phyloP scores from a whole-genome alignment of 331 rosid species.

The Saraca asoca region DNA sequence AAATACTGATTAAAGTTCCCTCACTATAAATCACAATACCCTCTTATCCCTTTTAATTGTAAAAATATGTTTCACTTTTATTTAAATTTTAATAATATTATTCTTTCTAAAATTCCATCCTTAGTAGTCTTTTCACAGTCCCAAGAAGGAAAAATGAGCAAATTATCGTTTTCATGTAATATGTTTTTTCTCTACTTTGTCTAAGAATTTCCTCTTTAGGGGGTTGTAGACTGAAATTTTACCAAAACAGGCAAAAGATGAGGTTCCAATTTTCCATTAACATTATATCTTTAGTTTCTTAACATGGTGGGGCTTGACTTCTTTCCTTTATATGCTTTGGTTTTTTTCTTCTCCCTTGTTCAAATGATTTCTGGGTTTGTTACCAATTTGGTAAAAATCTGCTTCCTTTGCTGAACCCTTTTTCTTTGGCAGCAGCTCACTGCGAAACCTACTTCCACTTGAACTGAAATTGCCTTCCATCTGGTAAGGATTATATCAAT shows the following conservation, averaged over 20 bases:
- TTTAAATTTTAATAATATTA: no score
- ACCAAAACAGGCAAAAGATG: constrained; percentile 56
- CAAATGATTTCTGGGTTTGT: constrained; percentile 36
- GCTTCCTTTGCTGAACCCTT: constrained; percentile 17
- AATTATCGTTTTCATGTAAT: neutral
- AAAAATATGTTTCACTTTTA: neutral
- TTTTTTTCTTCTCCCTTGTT: constrained; percentile 19
- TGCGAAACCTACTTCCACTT: neutral
- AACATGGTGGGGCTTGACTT: constrained; percentile 44
- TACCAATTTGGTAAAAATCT: constrained; percentile 42
- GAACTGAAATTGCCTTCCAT: constrained; percentile 1
- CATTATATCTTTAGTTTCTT: constrained; percentile 34
- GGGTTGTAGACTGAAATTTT: constrained; percentile 32
- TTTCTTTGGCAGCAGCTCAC: neutral
- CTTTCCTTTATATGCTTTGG: constrained; percentile 30
- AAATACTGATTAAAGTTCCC: neutral
- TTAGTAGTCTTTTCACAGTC: neutral
- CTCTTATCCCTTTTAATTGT: neutral
- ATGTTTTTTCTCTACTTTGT: neutral
- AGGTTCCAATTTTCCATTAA: constrained; percentile 37
- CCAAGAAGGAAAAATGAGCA: neutral
- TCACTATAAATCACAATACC: no score
- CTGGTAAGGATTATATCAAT: constrained; percentile 33
- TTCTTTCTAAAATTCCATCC: no score
- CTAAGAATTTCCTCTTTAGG: constrained; percentile 16